Percentiles rank a stretch among this genome's conserved stretches.
Conservation (phyloP, 106 monocot genomes). For the Amphibolis antarctica region DNA sequence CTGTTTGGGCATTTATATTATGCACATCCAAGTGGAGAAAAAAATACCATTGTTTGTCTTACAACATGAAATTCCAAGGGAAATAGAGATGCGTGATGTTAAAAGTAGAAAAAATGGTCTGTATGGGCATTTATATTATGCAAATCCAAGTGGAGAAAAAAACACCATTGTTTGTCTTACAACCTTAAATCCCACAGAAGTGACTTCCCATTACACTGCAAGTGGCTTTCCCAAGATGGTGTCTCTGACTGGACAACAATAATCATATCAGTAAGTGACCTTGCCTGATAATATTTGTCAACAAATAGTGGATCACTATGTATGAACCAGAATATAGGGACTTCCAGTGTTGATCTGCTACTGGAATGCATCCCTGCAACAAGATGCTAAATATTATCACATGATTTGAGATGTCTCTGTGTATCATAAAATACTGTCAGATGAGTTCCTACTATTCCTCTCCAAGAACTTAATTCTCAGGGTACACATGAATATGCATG, state of each 20-base stretch:
- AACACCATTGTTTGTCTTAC: neutral
- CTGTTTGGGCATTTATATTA: neutral
- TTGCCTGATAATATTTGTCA: conserved; percentile 94
- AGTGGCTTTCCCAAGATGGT: conserved; percentile 85
- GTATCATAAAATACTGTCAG: neutral
- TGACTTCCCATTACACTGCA: conserved; percentile 85
- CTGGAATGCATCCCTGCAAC: conserved; percentile 59
- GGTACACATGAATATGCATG: neutral
- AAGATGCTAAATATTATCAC: neutral
- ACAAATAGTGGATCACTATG: conserved; percentile 70
- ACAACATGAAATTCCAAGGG: conserved; percentile 88
- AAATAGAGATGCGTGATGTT: too few species aligned
- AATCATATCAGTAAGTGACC: conserved; percentile 81
- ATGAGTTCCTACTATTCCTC: neutral
- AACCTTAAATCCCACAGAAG: conserved; percentile 85
- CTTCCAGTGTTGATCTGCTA: conserved; percentile 62
- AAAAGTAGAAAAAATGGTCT: neutral
- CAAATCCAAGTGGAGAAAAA: neutral
- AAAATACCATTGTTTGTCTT: neutral
- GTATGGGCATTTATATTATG: neutral
- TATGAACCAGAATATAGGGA: conserved; percentile 96
- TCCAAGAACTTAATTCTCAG: neutral
- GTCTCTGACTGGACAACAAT: conserved; percentile 84
- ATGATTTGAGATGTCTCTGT: neutral
- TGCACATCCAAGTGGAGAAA: neutral